Conservation (phyloP, 148 eudicot species). For the Rhododendron molle region DNA sequence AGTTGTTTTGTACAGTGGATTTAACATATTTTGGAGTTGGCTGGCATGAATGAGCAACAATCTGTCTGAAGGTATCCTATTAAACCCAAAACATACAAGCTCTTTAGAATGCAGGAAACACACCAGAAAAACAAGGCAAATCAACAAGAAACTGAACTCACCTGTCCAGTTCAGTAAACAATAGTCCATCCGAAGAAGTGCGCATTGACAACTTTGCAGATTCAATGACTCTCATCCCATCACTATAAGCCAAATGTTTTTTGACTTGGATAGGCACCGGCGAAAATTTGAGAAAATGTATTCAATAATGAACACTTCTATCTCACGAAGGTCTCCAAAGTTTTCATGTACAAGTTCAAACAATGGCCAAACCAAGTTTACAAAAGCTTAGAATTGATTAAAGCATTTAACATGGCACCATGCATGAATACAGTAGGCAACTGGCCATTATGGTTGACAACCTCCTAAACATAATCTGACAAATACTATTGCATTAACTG, state of each 20-base stretch:
- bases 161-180: conserved; percentile 69
- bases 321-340: background rate
- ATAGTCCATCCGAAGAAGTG: conserved; percentile 47
- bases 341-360: background rate
- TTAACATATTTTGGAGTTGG: background rate
- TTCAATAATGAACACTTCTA: background rate
- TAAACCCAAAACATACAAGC: background rate
- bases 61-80: background rate
- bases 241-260: conserved; percentile 74
- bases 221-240: conserved; percentile 86
- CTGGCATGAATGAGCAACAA: background rate
- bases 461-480: background rate
- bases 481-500: background rate
- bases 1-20: background rate
- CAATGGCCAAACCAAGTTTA: background rate
- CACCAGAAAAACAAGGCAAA: background rate
- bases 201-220: conserved; percentile 38
- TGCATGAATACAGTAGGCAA: background rate
- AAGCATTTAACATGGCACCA: background rate
- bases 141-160: conserved; percentile 18
- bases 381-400: background rate
- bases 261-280: conserved; percentile 97
- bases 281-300: background rate
- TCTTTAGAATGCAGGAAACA: background rate
- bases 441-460: background rate